Evolutionary conservation across 108 stramenopile genomes (phyloP), one percentile per base, ranked within the genome.

Genomic region (Stephanodiscus triporus): DNA sequence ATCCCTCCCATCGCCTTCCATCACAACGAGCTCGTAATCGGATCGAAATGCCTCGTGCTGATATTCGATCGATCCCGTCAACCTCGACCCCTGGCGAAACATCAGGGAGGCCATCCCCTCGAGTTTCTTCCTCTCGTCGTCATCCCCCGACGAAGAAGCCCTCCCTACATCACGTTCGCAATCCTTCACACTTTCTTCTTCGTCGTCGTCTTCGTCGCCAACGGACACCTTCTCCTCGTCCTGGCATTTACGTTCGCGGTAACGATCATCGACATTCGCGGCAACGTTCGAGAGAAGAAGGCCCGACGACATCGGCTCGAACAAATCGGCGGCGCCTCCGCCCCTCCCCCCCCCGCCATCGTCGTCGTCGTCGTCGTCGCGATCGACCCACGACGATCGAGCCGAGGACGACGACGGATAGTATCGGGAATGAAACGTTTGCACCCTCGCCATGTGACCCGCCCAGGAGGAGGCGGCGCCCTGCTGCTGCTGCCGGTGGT

Each of bases 81-180:
- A 68, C 63, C 63, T 72, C 4, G 72, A 17, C n/a, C 78, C 78
- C 29, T 71, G 78, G 22, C 66, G 60, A 62, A 80, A 80, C 19
- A 80, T 65, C n/a, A 78, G 16, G 23, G 40, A n/a, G 1, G 66
- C 72, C 0, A 80, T 54, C 36, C 57, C 49, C n/a, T 73, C 49
- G 23, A 80, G 64, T 37, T 50, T 38, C 42, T 51, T 54, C 42
- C 50, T 51, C 47, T 40, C 51, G 19, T 27, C 20, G n/a, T 34
- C 32, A 53, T 53, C 23, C 51, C 23, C 51, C 20, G 51, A 53
- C 20, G 61, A 40, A 37, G 48, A 20, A 32, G 29, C 20, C 24
- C 17, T 32, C 55, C 40, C 37, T 2, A 38, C 19, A 38, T 17
- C 40, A 16, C 24, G 11, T 36, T 24, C 23, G n/a, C n/a, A n/a